Evolutionary conservation across 257 asterid species (phyloP).

Genomic region (Dorcoceras hygrometricum): DNA sequence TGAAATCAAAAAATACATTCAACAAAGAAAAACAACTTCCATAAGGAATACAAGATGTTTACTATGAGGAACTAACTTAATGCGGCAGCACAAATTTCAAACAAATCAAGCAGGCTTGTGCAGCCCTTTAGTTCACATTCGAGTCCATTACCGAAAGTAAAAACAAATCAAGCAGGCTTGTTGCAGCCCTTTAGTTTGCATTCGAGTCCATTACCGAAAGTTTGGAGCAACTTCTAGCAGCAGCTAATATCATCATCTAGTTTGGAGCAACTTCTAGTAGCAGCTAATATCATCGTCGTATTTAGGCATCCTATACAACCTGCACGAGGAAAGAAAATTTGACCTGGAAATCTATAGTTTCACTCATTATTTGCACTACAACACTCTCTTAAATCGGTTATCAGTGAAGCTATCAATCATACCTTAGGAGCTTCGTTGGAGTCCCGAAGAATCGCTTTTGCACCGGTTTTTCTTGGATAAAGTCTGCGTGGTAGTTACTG

Average conservation of each 20-base stretch:
- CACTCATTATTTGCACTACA: too few relatives aligned
- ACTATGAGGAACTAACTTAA: too few relatives aligned
- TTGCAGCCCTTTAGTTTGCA: too few relatives aligned
- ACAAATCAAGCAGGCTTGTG: too few relatives aligned
- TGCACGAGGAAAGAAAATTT: not conserved
- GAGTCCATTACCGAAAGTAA: not conserved
- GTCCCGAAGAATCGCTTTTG: conserved; percentile 62
- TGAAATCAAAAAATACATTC: too few relatives aligned
- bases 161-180: too few relatives aligned
- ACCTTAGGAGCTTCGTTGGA: conserved; percentile 46
- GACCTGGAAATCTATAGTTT: conserved; percentile 23
- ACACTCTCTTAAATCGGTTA: too few relatives aligned
- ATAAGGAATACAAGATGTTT: too few relatives aligned
- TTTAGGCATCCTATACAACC: not conserved
- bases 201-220: not conserved
- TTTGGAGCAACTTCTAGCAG: conserved; percentile 2
- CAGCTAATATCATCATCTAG: not conserved
- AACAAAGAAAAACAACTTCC: too few relatives aligned
- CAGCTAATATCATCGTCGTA: not conserved
- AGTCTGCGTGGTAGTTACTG: conserved; percentile 33
- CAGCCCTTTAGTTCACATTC: too few relatives aligned
- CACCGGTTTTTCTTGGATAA: conserved; percentile 60
- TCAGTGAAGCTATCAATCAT: conserved; percentile 11
- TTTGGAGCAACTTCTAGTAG: conserved; percentile 3
- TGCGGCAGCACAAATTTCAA: too few relatives aligned